Evolutionary conservation across 179 eudicot genomes (phyloP), one percentile per base, ranked within the genome.

Genomic region (Carnegiea gigantea): DNA sequence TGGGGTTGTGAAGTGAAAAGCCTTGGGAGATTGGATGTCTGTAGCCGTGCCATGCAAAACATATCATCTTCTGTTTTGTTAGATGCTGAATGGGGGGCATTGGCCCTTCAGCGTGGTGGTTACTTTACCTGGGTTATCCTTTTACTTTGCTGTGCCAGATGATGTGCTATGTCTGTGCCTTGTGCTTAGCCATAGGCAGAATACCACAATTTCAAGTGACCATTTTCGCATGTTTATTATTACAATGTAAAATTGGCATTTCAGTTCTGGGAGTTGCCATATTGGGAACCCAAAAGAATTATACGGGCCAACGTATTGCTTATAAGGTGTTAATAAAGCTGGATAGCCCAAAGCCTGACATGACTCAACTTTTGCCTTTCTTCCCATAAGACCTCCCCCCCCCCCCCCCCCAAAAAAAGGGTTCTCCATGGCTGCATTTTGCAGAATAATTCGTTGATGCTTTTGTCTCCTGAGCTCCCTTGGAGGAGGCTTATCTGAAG

Each of bases 401-500:
- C 18, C 57, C 18, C 7, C 3, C 7, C 18, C 14, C 14, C 7
- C 57, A 13, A 51, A 51, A 51, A 51, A 51, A 60, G 21, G 9
- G 57, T 53, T 71, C 30, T 53, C 33, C 68, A 36, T 51, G 77
- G 77, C 51, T 71, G 43, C 68, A 53, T 51, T 75, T 1, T 23
- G 70, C 40, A 13, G 10, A 70, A 30, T 38, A 71, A 18, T 75
- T 62, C 46, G 71, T 38, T 36, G 4, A 60, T 21, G 33, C 11
- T 49, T 72, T n/a, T 28, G 2, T 40, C 54, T 48, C 36, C 44
- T 57, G 4, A 9, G 38, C 5, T 49, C 43, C 40, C 14, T 28
- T 18, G 30, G 64, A 76, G 83, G 64, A 64, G 64, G 54, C 24
- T 46, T 33, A 54, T 33, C 9, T 81, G 54, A 65, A 49, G 64